Evolutionary conservation across 305 asterid genomes (phyloP), one percentile per base, ranked within the genome.

Genomic region (Fraxinus ornus): DNA sequence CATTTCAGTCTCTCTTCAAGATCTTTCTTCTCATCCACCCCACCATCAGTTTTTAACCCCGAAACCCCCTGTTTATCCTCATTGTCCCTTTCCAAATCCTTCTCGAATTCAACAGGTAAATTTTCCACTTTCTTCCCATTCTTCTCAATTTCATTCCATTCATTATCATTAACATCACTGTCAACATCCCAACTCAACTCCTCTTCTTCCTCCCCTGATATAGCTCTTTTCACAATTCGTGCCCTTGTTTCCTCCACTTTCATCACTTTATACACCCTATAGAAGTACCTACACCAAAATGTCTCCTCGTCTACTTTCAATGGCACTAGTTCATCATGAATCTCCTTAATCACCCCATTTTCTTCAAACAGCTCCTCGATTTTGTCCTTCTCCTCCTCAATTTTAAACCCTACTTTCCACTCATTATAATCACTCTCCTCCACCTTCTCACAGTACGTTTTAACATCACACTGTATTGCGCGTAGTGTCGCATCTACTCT

Each of bases 271-370:
- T 86, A 89, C 5, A 90, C 97, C 89, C 88, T 86, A 82, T 91
- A 95, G 83, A 95, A 94, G 87, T 94, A 95, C 89, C 97, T 88
- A 76, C 92, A 88, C 98, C 99, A 95, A 82, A 95, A 95, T 1
- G 87, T 87, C 85, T 88, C 92, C 32, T 86, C 88, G 60, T 92
- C 97, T 60, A 94, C 92, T 77, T 80, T 86, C 49, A 28, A 71
- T 0, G 94, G 97, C 79, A 95, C 97, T 75, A 93, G 78, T 90
- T 92, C 97, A 39, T 88, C 77, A 6, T 81, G 89, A 76, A 94
- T 93, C 81, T 92, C 98, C 85, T 82, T 78, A 64, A 93, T 83
- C 30, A 78, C 91, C 0, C 87, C 85, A 44, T 95, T 90, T 5
- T 87, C 97, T 80, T 77, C 72, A 0, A 93, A 41, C 76, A 94